phyloP scores from a whole-genome alignment of 164 flowering plant species.

The Liquidambar formosana region DNA sequence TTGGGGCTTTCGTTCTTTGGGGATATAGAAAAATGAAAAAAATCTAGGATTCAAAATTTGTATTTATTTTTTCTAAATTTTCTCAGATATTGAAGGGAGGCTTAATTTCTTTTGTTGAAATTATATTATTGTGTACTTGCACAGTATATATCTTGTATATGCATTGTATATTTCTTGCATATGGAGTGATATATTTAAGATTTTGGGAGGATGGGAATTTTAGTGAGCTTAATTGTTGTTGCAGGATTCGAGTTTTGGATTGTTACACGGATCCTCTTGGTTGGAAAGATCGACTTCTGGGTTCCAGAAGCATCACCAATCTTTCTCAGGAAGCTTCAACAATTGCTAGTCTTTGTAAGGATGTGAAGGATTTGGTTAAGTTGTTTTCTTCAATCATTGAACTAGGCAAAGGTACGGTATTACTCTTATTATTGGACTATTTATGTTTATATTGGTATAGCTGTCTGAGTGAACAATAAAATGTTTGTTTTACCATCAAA shows the following conservation, averaged over 20 bases:
- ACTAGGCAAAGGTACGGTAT: slow-evolving; percentile 66
- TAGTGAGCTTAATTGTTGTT: slow-evolving; percentile 2
- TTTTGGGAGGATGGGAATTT: neutral
- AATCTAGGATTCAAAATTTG: too few species aligned
- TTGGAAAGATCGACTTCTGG: slow-evolving; percentile 60
- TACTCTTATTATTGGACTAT: neutral
- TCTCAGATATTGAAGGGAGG: too few species aligned
- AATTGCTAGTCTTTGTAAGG: slow-evolving; percentile 32
- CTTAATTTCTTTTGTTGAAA: too few species aligned
- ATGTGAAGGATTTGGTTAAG: slow-evolving; percentile 63
- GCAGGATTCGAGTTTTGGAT: slow-evolving; percentile 78
- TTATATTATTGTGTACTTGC: too few species aligned
- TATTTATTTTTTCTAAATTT: too few species aligned
- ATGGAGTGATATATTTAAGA: neutral
- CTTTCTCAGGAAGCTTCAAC: slow-evolving; percentile 22
- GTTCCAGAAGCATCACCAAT: slow-evolving; percentile 15
- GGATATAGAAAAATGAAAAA: too few species aligned
- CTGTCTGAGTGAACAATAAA: neutral
- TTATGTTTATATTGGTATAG: too few species aligned
- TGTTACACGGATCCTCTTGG: slow-evolving; percentile 93
- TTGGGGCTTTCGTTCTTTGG: too few species aligned
- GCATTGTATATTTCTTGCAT: too few species aligned
- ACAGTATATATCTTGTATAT: too few species aligned
- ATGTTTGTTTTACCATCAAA: neutral
- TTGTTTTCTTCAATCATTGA: slow-evolving; percentile 50